Conservation (phyloP, 176 grass and related monocot genomes). For the Zizania latifolia region DNA sequence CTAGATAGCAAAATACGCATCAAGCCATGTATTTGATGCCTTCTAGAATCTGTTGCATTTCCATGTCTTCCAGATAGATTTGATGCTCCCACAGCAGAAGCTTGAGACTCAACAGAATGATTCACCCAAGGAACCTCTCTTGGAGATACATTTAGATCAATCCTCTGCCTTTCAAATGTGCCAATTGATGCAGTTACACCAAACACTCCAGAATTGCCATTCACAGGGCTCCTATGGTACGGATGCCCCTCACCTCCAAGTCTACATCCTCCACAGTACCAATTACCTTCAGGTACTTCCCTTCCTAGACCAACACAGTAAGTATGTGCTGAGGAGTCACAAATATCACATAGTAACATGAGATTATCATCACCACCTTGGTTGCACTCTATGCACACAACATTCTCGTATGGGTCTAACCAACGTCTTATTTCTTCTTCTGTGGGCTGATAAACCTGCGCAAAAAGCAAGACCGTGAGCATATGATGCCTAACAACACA, state of each 20-base stretch:
- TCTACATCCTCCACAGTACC: conserved; percentile 91
- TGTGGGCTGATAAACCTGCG: conserved; percentile 87
- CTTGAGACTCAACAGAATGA: conserved; percentile 33
- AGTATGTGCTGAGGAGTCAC: conserved; percentile 91
- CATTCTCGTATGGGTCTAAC: conserved; percentile 85
- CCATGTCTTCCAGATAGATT: conserved; percentile 52
- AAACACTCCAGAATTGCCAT: conserved; percentile 23
- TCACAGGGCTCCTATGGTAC: conserved; percentile 3
- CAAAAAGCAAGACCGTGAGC: conserved; percentile 8
- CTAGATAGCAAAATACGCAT: conserved; percentile 54
- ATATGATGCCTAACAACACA: not conserved
- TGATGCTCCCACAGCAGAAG: conserved; percentile 30
- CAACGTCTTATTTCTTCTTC: conserved; percentile 91
- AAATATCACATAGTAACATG: conserved; percentile 97
- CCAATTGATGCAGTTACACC: conserved; percentile 7
- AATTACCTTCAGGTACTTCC: conserved; percentile 89
- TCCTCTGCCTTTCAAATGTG: conserved; percentile 33
- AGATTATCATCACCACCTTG: conserved; percentile 84
- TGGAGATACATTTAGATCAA: conserved; percentile 85
- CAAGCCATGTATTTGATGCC: conserved; percentile 27
- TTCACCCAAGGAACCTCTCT: conserved; percentile 45
- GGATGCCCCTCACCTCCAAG: conserved; percentile 41
- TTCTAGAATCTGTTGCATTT: conserved; percentile 34
- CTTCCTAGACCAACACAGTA: conserved; percentile 92
- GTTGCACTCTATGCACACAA: conserved; percentile 93